These are phyloP conservation scores for Inosperma sp. DNA, from an alignment of 768 basidiomycete species.

Conservation along the genomic window DNA sequence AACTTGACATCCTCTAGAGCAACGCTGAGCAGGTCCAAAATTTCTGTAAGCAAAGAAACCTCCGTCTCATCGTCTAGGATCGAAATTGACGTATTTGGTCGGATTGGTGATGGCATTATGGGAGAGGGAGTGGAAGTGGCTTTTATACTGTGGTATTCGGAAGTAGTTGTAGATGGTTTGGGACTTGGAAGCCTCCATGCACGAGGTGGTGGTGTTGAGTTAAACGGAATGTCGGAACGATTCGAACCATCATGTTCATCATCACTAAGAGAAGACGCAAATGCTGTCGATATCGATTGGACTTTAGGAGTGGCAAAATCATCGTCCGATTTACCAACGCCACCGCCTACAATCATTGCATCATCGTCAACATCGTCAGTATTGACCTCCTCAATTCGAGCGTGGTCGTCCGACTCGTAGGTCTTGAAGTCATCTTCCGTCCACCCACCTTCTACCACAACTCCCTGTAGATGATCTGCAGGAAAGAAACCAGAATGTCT, in stretches of 20 bases:
- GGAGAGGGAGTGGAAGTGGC: slow-evolving; percentile 12
- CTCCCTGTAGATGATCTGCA: slow-evolving; percentile 11
- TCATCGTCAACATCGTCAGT: slow-evolving; percentile 19
- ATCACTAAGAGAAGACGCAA: slow-evolving; percentile 9
- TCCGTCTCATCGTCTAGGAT: slow-evolving; percentile 21
- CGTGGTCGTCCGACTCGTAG: slow-evolving; percentile 22
- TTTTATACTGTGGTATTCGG: slow-evolving; percentile 12
- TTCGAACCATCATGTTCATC: slow-evolving; percentile 10
- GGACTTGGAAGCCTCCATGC: slow-evolving; percentile 24
- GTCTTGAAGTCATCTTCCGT: slow-evolving; percentile 21
- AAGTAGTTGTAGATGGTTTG: slow-evolving; percentile 19
- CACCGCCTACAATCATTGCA: slow-evolving; percentile 13
- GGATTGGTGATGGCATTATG: slow-evolving; percentile 2
- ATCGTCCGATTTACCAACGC: slow-evolving; percentile 11
- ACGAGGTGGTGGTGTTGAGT: slow-evolving; percentile 27
- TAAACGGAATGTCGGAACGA: slow-evolving; percentile 14
- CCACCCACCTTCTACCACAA: slow-evolving; percentile 26
- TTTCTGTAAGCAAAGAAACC: slow-evolving; percentile 25
- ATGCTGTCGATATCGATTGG: slow-evolving; percentile 7
- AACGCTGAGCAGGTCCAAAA: slow-evolving; percentile 20
- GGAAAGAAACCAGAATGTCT: slow-evolving; percentile 13
- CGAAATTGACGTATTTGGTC: slow-evolving; percentile 2
- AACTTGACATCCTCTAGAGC: slow-evolving; percentile 25
- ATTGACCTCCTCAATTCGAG: slow-evolving; percentile 31
- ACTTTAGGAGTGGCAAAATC: slow-evolving; percentile 16